Conservation (phyloP, 148 eudicot genomes). For the Silene latifolia region DNA sequence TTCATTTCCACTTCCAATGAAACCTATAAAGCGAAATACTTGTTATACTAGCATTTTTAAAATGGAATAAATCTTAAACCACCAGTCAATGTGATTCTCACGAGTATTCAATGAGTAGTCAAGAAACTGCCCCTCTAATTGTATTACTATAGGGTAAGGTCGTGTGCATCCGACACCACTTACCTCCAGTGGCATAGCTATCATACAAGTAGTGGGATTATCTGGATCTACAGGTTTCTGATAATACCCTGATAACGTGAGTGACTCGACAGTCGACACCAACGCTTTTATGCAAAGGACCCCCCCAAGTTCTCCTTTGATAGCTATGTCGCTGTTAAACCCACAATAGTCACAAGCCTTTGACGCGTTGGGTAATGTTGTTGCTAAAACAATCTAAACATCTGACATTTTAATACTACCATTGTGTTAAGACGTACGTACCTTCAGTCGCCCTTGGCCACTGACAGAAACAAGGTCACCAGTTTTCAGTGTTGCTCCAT, state of each 20-base stretch:
- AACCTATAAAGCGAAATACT: too few species aligned
- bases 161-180: neutral
- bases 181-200: too few species aligned
- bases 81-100: neutral
- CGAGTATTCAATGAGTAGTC: neutral
- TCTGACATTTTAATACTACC: neutral
- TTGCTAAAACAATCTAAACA: neutral
- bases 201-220: neutral
- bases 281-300: neutral
- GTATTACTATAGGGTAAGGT: neutral
- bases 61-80: neutral
- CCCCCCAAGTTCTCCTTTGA: neutral
- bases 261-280: neutral
- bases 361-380: neutral
- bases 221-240: neutral
- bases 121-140: neutral
- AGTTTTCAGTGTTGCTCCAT: slow-evolving; percentile 55
- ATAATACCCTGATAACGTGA: neutral
- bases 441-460: slow-evolving; percentile 86
- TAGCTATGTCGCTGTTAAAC: neutral
- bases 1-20: too few species aligned
- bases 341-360: neutral
- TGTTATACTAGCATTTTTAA: too few species aligned
- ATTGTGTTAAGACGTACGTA: slow-evolving; percentile 25
- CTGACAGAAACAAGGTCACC: slow-evolving; percentile 83